Base-by-base conservation (phyloP, 2,329 filamentous ascomycete genomes). In the Aspergillus uvarum region DNA sequence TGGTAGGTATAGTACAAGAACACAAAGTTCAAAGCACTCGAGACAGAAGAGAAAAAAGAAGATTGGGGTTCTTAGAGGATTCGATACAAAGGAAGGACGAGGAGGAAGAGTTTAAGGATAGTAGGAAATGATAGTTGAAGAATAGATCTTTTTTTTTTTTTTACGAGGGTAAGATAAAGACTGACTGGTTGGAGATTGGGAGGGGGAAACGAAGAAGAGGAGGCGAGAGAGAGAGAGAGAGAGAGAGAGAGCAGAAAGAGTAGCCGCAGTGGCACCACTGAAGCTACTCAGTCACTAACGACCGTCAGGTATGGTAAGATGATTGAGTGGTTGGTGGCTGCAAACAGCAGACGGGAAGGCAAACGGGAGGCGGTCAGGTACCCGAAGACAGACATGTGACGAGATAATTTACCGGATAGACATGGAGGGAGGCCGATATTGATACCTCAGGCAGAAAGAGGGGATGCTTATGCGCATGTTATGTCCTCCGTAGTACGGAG, bases 221-320 rank as follows among this genome's bases (percentile, higher is more conserved):
- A 51, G 21, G 38, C 22, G 22, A 35, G 56, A n/a, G 29, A 48
- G 24, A 24, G 47, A 54, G 52, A 58, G 35, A 58, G 22, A 57
- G 55, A 44, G 21, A 22, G 50, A 48, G 44, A 50, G 54, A 50
- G 56, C 26, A 56, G 32, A 47, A 59, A 29, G 42, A 54, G 54
- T 14, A 42, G 22, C 44, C 24, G 51, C 51, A 56, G 61, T 63
- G 59, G 59, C 59, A 59, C 61, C 61, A 63, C 59, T 48, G 55
- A 26, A 26, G 24, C 24, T 26, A 26, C 24, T 26, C 21, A 22
- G 21, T 22, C 21, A 22, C 21, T 22, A 22, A 22, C 6, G 26
- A 8, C 26, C 8, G 52, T 44, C 38, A 44, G 14, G 38, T 44
- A 44, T 44, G 38, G 38, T 44, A 44, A 44, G 7, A 7, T 6